Base-by-base conservation (phyloP, 257 asterid species). In the Ilex aquifolium region DNA sequence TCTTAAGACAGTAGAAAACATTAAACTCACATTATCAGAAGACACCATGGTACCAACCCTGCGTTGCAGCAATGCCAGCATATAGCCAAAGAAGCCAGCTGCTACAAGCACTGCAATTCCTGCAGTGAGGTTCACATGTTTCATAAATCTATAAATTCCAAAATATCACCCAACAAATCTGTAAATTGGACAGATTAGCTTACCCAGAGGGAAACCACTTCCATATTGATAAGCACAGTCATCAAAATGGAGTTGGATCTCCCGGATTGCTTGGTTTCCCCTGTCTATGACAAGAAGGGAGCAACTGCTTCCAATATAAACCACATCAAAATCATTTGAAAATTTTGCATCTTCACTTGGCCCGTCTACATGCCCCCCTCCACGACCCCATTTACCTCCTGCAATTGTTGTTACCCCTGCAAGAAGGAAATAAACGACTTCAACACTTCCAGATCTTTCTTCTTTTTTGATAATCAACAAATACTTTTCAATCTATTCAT, bases 171-270 rank as follows among this genome's bases (percentile, higher is more conserved):
- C 42, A 36, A 36, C 42, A 36, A 36, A 36, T 4, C 8, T 4
- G 42, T 36, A 36, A 36, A 36, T 36, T 36, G 42, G 42, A 36
- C 57, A 63, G 13, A 49, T 32, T 29, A 64, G 56, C 66, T 70
- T 74, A 93, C 99, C 99, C 40, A 87, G 67, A 7, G 97, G 97
- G 50, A 93, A 90, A 66, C 91, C 90, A 74, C 82, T 87, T 65
- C 93, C 97, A 66, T 93, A 93, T 87, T 93, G 99, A 83, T 90
- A 81, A 69, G 97, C 97, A 79, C 99, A 93, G 53, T 93, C 99
- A 65, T 93, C 97, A 52, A 87, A 87, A 77, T 85, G 77, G 65
- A 93, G 97, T 44, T 90, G 97, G 66, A 93, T 93, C 79, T 93
- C 99, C 69, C 96, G 73, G 48, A 93, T 82, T 3, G 99, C 99